Conservation (phyloP, 2,329 filamentous ascomycete genomes). For the Hypomyces perniciosus region DNA sequence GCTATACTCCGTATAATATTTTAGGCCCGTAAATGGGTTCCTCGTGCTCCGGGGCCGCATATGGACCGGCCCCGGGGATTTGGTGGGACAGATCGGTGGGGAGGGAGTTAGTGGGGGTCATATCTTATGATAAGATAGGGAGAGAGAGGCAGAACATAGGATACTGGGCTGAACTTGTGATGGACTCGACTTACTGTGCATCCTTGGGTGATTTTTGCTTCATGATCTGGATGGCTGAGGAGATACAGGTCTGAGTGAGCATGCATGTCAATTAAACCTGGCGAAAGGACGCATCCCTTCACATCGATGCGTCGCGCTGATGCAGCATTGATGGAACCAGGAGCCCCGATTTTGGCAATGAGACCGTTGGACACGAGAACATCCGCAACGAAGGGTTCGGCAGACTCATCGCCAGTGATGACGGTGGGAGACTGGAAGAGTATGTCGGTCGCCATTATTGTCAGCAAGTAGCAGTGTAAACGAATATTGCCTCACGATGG, state of each 20-base stretch:
- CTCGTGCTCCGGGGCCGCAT: neutral
- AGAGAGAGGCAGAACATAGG: too few relatives aligned
- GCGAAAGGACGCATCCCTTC: constrained; percentile 17
- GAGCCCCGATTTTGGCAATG: constrained; percentile 15
- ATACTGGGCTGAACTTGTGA: too few relatives aligned
- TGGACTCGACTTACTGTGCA: constrained; percentile 17
- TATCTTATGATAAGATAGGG: neutral
- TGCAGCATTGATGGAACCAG: constrained; percentile 12
- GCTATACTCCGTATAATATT: neutral
- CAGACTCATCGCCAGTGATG: constrained; percentile 18
- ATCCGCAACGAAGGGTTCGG: constrained; percentile 17
- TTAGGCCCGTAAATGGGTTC: neutral
- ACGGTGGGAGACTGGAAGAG: constrained; percentile 19
- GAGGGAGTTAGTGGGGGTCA: constrained; percentile 1
- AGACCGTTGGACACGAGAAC: constrained; percentile 17
- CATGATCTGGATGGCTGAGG: constrained; percentile 18
- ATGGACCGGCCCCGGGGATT: too few relatives aligned
- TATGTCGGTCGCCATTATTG: constrained; percentile 11
- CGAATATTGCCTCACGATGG: too few relatives aligned
- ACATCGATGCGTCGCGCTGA: constrained; percentile 15
- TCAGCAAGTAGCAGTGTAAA: neutral
- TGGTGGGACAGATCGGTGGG: neutral
- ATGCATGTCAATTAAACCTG: constrained; percentile 23
- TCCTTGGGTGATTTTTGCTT: constrained; percentile 21
- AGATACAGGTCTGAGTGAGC: constrained; percentile 22